Evolutionary conservation across 2,329 filamentous ascomycete species (phyloP), one percentile per base, ranked within the genome.

Genomic region (Periglandula ipomoeae): DNA sequence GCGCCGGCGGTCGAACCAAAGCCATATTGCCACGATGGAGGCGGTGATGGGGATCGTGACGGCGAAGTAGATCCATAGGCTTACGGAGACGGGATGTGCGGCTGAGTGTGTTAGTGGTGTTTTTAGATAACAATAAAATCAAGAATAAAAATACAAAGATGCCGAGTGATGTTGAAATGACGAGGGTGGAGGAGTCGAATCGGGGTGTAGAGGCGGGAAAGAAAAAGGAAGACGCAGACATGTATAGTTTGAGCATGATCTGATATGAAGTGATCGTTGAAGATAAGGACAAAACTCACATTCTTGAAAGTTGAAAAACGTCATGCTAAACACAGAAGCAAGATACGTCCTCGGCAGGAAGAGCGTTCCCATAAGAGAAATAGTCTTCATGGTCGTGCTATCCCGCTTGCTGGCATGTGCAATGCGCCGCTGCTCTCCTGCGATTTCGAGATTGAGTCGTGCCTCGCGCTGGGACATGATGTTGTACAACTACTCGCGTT

Each of bases 401-500:
- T 82, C 78, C 11, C 78, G 71, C 61, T 81, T 81, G 57, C 76
- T 76, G 13, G 76, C 75, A 57, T 81, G 75, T 3, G 78, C 77
- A 48, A 82, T 70, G 23, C 76, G 70, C 17, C 77, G 71, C 61
- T 82, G 78, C 55, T 81, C 76, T 51, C 73, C 74, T 7, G 78
- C 78, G 62, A 81, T 83, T 59, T 82, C 72, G 44, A 84, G 74
- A 56, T 80, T 82, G 49, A 84, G 71, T 51, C 81, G 77, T 5
- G 77, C 79, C 59, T 83, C 80, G 47, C 79, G 77, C 64, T 83
- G 79, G 4, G 78, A 77, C 59, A 82, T 81, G 61, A 83, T 79
- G 61, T 82, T 83, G 62, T 82, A 83, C 7, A 84, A 66, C 78
- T 82, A 49, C 6, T 7, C 4, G 7, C 26, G 27, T 30, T n/a